These are phyloP conservation scores for Penicillium nordicum DNA, from an alignment of 2,329 filamentous ascomycete species.

Conservation along the genomic window DNA sequence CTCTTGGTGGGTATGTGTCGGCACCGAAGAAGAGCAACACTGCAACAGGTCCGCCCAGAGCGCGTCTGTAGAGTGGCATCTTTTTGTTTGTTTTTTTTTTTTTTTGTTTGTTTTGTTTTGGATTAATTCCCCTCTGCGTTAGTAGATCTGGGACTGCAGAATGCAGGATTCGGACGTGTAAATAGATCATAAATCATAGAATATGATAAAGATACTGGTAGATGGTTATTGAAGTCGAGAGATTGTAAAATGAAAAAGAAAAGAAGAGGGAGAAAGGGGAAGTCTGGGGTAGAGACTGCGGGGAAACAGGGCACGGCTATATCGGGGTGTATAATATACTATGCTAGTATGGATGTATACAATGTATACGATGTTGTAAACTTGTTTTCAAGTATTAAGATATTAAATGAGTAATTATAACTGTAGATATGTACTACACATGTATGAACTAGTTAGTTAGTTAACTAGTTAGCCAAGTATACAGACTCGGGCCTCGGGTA, in stretches of 20 bases:
- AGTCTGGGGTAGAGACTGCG: slow-evolving; percentile 18
- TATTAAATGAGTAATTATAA: background rate
- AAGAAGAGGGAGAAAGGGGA: background rate
- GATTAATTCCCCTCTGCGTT: slow-evolving; percentile 21
- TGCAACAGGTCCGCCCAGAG: slow-evolving; percentile 28
- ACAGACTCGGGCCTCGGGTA: slow-evolving; percentile 4
- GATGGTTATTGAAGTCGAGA: background rate
- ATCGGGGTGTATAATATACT: background rate
- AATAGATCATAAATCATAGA: slow-evolving; percentile 24
- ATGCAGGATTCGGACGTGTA: slow-evolving; percentile 11
- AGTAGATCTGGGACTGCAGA: slow-evolving; percentile 7
- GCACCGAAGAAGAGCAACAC: slow-evolving; percentile 56
- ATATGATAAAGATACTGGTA: slow-evolving; percentile 5
- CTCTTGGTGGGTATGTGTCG: slow-evolving; percentile 54
- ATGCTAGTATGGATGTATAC: background rate
- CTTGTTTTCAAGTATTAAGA: background rate
- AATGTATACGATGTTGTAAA: no score
- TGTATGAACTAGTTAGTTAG: background rate
- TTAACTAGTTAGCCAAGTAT: background rate
- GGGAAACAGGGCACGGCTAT: background rate
- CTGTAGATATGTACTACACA: background rate
- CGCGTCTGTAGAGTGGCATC: slow-evolving; percentile 24
- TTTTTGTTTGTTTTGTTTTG: slow-evolving; percentile 1
- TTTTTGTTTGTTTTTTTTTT: slow-evolving; percentile 2
- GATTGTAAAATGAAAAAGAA: background rate